These are phyloP conservation scores for Ceriops tagal DNA, from an alignment of 345 rosid species.

Conservation along the genomic window DNA sequence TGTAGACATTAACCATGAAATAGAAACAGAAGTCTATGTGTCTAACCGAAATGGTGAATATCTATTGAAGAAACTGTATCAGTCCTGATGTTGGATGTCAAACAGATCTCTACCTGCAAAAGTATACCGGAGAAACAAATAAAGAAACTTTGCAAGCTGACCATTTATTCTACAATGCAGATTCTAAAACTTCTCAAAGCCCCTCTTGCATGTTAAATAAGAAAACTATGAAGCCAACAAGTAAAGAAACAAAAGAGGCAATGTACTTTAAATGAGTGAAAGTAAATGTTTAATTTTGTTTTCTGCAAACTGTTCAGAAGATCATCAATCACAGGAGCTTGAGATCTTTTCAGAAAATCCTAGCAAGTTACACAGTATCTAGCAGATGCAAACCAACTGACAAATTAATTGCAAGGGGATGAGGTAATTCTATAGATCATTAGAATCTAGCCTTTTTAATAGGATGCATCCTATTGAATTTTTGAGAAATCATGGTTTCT, in stretches of 20 bases:
- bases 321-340: not conserved
- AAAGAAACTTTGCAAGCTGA: not conserved
- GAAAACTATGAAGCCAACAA: not conserved
- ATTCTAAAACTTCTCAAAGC: not conserved
- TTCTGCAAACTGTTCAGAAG: not conserved
- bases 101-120: constrained; percentile 91
- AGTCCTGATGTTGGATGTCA: constrained; percentile 88
- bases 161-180: not conserved
- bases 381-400: not conserved
- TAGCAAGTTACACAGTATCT: not conserved
- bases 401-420: too few species aligned
- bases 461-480: too few species aligned
- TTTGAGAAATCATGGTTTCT: not conserved
- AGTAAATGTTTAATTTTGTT: not conserved
- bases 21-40: constrained; percentile 3
- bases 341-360: not conserved
- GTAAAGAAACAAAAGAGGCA: not conserved
- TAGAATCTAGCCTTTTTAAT: too few species aligned
- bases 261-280: not conserved
- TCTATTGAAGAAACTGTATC: constrained; percentile 75
- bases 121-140: not conserved
- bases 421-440: too few species aligned
- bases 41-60: constrained; percentile 83
- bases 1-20: not conserved
- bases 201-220: not conserved